Percentiles rank a stretch among this genome's conserved stretches.
Conservation (phyloP, 345 rosid genomes). For the Odontarrhena argentea region DNA sequence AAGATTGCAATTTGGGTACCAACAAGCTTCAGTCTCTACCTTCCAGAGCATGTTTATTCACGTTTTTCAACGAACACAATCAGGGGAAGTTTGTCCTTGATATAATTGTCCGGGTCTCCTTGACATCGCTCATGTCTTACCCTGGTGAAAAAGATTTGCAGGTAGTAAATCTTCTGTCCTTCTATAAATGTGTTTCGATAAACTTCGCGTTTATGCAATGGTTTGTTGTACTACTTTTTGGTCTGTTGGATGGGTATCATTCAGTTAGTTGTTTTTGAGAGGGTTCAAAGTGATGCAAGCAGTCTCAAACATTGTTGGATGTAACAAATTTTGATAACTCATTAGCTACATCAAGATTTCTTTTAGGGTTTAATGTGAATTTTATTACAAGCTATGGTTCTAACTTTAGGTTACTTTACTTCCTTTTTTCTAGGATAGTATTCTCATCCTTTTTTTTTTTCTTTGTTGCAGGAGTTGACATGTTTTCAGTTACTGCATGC, state of each 20-base stretch:
- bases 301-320: conserved; percentile 13
- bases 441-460: conserved; percentile 8
- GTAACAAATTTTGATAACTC: conserved; percentile 25
- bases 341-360: conserved; percentile 5
- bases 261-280: conserved; percentile 20
- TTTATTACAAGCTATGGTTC: conserved; percentile 25
- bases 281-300: conserved; percentile 22
- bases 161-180: conserved; percentile 48
- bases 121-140: conserved; percentile 75
- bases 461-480: conserved; percentile 60
- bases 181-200: conserved; percentile 11
- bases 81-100: conserved; percentile 83
- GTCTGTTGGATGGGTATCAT: conserved; percentile 11
- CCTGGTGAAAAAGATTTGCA: conserved; percentile 97
- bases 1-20: conserved; percentile 54
- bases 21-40: conserved; percentile 54
- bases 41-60: conserved; percentile 59
- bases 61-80: conserved; percentile 76
- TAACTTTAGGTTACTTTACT: conserved; percentile 20
- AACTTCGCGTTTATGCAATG: conserved; percentile 8
- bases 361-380: conserved; percentile 9
- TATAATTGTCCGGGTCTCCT: conserved; percentile 72
- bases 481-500: conserved; percentile 83
- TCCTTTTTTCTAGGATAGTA: conserved; percentile 10
- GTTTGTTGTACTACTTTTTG: conserved; percentile 15